Conservation (phyloP, 176 grass and related monocot species). For the Eragrostis curvula region DNA sequence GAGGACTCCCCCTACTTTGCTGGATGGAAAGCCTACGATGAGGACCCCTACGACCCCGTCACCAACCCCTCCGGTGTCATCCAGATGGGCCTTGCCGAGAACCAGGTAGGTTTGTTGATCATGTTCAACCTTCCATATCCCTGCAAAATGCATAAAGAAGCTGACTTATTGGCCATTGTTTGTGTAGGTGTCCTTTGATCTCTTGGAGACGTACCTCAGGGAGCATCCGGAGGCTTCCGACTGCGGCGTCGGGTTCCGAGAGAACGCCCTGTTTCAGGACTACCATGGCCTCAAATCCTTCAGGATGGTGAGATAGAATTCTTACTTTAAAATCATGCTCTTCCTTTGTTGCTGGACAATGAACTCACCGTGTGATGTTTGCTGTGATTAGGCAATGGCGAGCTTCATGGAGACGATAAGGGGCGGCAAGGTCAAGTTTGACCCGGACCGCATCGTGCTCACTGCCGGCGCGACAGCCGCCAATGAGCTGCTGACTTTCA, state of each 20-base stretch:
- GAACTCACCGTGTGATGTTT: slow-evolving; percentile 8
- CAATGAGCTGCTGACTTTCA: slow-evolving; percentile 58
- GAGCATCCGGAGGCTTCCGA: slow-evolving; percentile 45
- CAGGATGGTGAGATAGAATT: slow-evolving; percentile 53
- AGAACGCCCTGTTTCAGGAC: slow-evolving; percentile 70
- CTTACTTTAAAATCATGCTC: too few species aligned
- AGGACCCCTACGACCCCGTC: slow-evolving; percentile 57
- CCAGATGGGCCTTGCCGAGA: slow-evolving; percentile 81
- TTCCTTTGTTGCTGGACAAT: background rate
- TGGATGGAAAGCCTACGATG: slow-evolving; percentile 71
- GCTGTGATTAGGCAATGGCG: slow-evolving; percentile 51
- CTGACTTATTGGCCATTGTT: background rate
- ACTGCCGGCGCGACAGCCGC: slow-evolving; percentile 64
- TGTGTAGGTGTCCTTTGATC: slow-evolving; percentile 68
- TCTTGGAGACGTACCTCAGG: slow-evolving; percentile 55
- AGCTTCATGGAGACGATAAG: slow-evolving; percentile 69
- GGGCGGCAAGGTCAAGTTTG: slow-evolving; percentile 52
- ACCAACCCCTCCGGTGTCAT: slow-evolving; percentile 63
- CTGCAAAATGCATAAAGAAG: background rate
- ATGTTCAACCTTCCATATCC: background rate
- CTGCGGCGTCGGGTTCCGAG: slow-evolving; percentile 49
- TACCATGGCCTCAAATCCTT: slow-evolving; percentile 64
- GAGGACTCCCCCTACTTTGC: slow-evolving; percentile 79
- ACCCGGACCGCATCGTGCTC: slow-evolving; percentile 55
- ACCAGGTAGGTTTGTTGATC: slow-evolving; percentile 52